Base-by-base conservation (phyloP, 345 rosid genomes). In the Eucalyptus globulus region DNA sequence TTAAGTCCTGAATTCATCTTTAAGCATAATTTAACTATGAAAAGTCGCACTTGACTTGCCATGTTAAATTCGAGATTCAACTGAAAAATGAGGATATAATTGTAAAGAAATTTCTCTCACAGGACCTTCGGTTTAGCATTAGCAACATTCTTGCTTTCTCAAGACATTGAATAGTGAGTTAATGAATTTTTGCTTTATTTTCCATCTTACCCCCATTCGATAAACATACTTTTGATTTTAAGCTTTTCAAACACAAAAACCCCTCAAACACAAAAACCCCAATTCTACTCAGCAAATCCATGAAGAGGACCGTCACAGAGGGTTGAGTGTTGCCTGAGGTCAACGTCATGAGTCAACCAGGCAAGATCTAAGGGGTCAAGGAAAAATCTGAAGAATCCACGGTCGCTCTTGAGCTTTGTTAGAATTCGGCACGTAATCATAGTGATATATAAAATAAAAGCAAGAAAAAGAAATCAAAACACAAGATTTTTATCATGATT, bases 271-370 rank as follows among this genome's bases (percentile, higher is more conserved):
- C 76, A 65, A n/a, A 65, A 65, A 14, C 21, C 37, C 8, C 76
- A 7, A 51, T 14, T 65, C 5, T 65, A 7, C 37, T n/a, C 1
- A 7, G 1, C 0, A n/a, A 65, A 65, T 7, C 5, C 19, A n/a
- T 7, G 72, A 62, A 29, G 9, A 14, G 1, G 72, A 62, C 17
- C 37, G 7, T 62, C 34, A 6, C 5, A 4, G 9, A 62, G 34
- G 72, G 72, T 62, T 4, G 9, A 62, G 37, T 13, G 72, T 29
- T 7, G 37, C n/a, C 72, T 1, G 1, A 29, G 72, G 34, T 29
- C 5, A 3, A 29, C 3, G 72, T 29, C 19, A 1, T 15, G 16
- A 9, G 34, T 62, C 10, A 0, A 0, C 2, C 1, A 60, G 1
- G 37, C 5, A 5, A 62, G 17, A 62, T 2, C 72, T 7, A 2